Evolutionary conservation across 768 basidiomycete genomes (phyloP).

Genomic region (Lactarius sp.): DNA sequence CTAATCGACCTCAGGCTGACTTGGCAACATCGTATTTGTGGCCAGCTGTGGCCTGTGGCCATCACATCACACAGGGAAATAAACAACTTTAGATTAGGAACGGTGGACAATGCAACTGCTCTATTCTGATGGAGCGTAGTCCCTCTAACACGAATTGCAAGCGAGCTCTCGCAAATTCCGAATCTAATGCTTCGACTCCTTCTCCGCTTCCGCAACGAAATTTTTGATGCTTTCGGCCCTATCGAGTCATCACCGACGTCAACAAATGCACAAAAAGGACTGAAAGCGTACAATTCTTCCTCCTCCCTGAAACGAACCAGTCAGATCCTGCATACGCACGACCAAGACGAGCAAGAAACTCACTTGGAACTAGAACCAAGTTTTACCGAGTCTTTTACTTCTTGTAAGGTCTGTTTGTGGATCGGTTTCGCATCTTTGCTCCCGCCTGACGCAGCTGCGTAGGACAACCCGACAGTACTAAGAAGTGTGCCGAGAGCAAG

Average conservation of each 20-base stretch:
- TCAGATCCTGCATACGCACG: slow-evolving; percentile 9
- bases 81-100: not conserved
- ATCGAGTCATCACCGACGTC: slow-evolving; percentile 37
- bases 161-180: slow-evolving; percentile 23
- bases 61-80: not conserved
- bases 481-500: slow-evolving; percentile 65
- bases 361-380: slow-evolving; percentile 65
- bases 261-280: slow-evolving; percentile 10
- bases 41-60: not conserved
- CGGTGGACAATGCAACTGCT: not conserved
- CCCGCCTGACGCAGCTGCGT: slow-evolving; percentile 51
- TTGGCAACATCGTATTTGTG: not conserved
- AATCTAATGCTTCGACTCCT: slow-evolving; percentile 53
- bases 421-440: slow-evolving; percentile 45
- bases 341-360: slow-evolving; percentile 27
- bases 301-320: slow-evolving; percentile 54
- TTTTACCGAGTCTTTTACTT: slow-evolving; percentile 57
- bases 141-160: slow-evolving; percentile 1
- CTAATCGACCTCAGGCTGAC: not conserved
- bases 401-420: slow-evolving; percentile 39
- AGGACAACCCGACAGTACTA: slow-evolving; percentile 48
- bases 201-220: slow-evolving; percentile 80
- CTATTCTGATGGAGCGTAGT: slow-evolving; percentile 3
- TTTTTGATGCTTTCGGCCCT: slow-evolving; percentile 68
- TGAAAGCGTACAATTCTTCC: slow-evolving; percentile 68